Evolutionary conservation across 108 stramenopile species (phyloP), one percentile per base, ranked within the genome.

Genomic region (Nitzschia sp.): DNA sequence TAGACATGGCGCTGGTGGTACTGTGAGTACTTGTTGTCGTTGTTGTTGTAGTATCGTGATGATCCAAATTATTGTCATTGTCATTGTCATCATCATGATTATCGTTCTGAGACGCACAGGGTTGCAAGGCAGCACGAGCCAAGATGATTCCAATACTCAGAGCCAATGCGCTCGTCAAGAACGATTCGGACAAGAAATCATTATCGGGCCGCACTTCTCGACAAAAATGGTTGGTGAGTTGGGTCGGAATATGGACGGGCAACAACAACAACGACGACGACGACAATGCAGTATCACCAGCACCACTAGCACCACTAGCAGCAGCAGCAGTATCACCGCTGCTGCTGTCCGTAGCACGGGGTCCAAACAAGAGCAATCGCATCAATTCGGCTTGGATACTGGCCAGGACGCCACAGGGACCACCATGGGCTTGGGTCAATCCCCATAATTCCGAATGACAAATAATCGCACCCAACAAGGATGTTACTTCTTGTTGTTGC

Each of bases 401-500:
- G 1, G 95, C 92, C 19, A 96, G 58, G 4, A 96, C 83, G 2
- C 95, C 95, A 70, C 95, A 96, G 6, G 95, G 95, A 3, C 95
- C 95, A 33, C 95, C 95, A 35, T 92, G 86, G 19, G 47, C 52
- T 72, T 96, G 95, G n/a, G 69, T 81, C 57, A 96, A 69, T 35
- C 95, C 92, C 87, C 91, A 96, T 31, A 60, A 38, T 22, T 60
- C 47, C 16, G 58, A 30, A 47, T 65, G 48, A 23, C 53, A 48
- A 53, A 73, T 75, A 22, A 83, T 50, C 3, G 78, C 58, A 1
- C 58, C 62, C 19, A 64, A 67, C 56, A 66, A 27, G 28, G 64
- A 62, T n/a, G n/a, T n/a, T n/a, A 26, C 23, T 29, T 13, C 35
- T 41, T 28, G 34, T 29, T 57, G 50, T 56, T 26, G 46, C 32